Conservation (phyloP, 148 eudicot genomes). For the Chenopodium formosanum region DNA sequence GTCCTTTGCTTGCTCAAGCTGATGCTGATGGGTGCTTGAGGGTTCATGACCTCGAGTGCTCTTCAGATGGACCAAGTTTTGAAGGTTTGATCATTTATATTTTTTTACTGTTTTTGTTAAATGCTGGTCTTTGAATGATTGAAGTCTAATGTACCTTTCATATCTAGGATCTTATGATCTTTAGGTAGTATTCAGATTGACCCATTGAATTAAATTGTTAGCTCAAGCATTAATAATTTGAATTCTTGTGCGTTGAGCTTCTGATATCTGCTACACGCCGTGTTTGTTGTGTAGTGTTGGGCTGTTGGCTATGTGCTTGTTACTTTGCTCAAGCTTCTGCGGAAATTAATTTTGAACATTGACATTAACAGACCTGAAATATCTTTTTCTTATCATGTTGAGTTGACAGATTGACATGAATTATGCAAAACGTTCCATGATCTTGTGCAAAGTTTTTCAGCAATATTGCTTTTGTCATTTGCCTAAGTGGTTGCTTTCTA, state of each 20-base stretch:
- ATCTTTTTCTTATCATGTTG: background rate
- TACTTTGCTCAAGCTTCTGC: background rate
- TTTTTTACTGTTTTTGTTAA: background rate
- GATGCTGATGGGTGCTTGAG: constrained; percentile 86
- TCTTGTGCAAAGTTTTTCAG: background rate
- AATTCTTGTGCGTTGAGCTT: too few species aligned
- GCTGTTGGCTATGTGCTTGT: background rate
- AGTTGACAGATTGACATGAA: background rate
- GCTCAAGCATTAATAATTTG: background rate
- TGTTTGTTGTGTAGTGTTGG: too few species aligned
- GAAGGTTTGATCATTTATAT: constrained; percentile 34
- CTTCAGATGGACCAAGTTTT: constrained; percentile 29
- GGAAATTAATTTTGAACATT: background rate
- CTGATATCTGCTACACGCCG: too few species aligned
- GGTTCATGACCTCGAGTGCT: constrained; percentile 44
- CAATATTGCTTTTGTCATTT: background rate
- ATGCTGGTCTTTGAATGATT: background rate
- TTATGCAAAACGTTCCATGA: background rate
- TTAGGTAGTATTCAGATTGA: background rate
- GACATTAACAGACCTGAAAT: background rate
- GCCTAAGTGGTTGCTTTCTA: background rate
- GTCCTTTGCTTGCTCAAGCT: constrained; percentile 77
- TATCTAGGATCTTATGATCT: background rate
- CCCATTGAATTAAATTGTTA: background rate
- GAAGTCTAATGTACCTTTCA: background rate